A percentile compares a stretch with the other conserved stretches of the same genome.
Evolutionary conservation across 179 eudicot species (phyloP).

Genomic region (Silene noctiflora): DNA sequence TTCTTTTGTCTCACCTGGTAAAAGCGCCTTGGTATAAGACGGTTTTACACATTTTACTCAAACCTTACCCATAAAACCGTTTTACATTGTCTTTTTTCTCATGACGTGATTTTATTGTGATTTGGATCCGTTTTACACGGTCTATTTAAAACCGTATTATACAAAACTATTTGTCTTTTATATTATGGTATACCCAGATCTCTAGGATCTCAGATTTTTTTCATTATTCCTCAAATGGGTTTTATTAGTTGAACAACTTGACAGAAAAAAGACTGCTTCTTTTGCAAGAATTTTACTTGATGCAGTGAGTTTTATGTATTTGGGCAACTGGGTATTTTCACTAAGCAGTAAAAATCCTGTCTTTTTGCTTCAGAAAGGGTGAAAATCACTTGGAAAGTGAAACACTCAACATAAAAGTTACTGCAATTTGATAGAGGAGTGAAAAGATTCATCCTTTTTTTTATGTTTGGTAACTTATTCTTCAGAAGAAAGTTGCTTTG

Average conservation of each 20-base stretch:
- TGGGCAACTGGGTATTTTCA: constrained; percentile 21
- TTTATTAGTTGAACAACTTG: not conserved
- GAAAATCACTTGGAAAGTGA: not conserved
- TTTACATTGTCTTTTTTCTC: too few relatives aligned
- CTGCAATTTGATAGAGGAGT: too few relatives aligned
- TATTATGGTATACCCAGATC: constrained; percentile 16
- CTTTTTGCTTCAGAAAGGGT: constrained; percentile 17
- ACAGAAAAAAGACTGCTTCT: constrained; percentile 7
- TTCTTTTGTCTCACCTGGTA: too few relatives aligned
- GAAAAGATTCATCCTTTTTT: not conserved
- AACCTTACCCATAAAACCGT: too few relatives aligned
- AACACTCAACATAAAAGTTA: not conserved
- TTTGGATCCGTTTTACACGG: too few relatives aligned
- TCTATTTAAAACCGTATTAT: too few relatives aligned
- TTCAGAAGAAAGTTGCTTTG: not conserved
- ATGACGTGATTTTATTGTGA: too few relatives aligned
- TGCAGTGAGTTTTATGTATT: constrained; percentile 20
- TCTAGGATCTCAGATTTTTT: constrained; percentile 27
- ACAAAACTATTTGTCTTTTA: not conserved
- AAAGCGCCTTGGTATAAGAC: too few relatives aligned
- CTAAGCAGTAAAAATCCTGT: constrained; percentile 21
- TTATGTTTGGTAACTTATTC: not conserved
- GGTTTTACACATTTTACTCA: too few relatives aligned
- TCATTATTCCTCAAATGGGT: not conserved
- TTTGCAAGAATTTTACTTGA: constrained; percentile 25